Conservation (phyloP, 73 alveolate genomes). For the Stentor coeruleus region DNA sequence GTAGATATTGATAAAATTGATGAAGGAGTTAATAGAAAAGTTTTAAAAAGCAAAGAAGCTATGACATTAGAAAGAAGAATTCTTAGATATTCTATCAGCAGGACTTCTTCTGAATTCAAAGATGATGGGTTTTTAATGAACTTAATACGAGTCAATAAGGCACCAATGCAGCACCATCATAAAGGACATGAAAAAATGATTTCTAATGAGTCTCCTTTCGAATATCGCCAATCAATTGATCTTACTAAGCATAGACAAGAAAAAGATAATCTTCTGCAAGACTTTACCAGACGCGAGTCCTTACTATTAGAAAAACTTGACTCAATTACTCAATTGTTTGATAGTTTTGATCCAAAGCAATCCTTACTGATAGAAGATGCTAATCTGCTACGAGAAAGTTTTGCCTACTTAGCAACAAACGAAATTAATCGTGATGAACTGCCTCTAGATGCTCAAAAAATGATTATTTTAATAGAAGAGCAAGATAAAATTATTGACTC, state of each 20-base stretch:
- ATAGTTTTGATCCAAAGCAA: neutral
- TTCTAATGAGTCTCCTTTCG: neutral
- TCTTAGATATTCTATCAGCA: neutral
- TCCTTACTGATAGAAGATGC: neutral
- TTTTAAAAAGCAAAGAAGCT: neutral
- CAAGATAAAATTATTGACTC: slow-evolving; percentile 4
- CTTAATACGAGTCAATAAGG: neutral
- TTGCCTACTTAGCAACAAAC: neutral
- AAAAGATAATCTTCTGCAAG: neutral
- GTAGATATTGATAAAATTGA: neutral
- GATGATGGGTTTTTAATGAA: slow-evolving; percentile 1
- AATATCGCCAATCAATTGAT: neutral
- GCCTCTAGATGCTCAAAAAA: neutral
- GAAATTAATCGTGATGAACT: neutral
- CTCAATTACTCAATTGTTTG: neutral
- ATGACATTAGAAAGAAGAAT: neutral
- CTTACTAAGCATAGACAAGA: neutral
- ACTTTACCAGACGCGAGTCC: neutral
- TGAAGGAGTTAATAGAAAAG: neutral
- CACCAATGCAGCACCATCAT: neutral
- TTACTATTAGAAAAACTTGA: neutral
- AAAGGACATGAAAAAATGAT: neutral
- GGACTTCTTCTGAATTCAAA: neutral
- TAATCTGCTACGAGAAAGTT: neutral
- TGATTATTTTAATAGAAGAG: neutral